Conservation (phyloP, 2,329 filamentous ascomycete species). For the Mycogone perniciosa region DNA sequence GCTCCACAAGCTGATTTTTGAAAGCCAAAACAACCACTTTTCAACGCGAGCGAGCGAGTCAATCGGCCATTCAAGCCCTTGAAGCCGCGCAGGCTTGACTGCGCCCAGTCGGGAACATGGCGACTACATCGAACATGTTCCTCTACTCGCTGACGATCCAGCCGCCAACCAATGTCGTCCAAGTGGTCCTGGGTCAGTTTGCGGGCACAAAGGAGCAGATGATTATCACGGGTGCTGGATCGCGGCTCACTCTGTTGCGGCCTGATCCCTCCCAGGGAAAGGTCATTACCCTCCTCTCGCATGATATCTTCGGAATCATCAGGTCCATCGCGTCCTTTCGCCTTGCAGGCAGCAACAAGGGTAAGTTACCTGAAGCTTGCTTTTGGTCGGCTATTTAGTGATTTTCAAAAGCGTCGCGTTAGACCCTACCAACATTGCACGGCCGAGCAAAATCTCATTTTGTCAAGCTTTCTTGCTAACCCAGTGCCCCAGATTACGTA, state of each 20-base stretch:
- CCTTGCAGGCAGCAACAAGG: conserved; percentile 89
- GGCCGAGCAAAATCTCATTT: conserved; percentile 18
- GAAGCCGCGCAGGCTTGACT: conserved; percentile 45
- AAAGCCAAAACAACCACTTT: conserved; percentile 17
- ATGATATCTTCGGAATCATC: conserved; percentile 95
- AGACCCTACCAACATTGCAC: conserved; percentile 18
- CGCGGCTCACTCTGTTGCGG: conserved; percentile 78
- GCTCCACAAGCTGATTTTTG: conserved; percentile 19
- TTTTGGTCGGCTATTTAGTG: conserved; percentile 11
- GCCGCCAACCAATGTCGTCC: conserved; percentile 79
- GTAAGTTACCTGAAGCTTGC: conserved; percentile 52
- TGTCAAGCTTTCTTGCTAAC: conserved; percentile 22
- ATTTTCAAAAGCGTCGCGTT: conserved; percentile 17
- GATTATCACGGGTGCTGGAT: conserved; percentile 89
- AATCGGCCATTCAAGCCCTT: conserved; percentile 22
- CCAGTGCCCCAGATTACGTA: conserved; percentile 68
- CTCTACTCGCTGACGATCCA: conserved; percentile 97
- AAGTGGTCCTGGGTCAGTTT: conserved; percentile 92
- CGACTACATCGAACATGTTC: conserved; percentile 97
- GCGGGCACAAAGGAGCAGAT: conserved; percentile 95
- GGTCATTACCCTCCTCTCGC: conserved; percentile 77
- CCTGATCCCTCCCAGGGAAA: conserved; percentile 82
- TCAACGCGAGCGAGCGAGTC: conserved; percentile 19
- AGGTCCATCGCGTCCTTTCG: conserved; percentile 82
- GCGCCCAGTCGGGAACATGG: conserved; percentile 61